Base-by-base conservation (phyloP, 2,329 filamentous ascomycete species). In the Penicillium sp. region DNA sequence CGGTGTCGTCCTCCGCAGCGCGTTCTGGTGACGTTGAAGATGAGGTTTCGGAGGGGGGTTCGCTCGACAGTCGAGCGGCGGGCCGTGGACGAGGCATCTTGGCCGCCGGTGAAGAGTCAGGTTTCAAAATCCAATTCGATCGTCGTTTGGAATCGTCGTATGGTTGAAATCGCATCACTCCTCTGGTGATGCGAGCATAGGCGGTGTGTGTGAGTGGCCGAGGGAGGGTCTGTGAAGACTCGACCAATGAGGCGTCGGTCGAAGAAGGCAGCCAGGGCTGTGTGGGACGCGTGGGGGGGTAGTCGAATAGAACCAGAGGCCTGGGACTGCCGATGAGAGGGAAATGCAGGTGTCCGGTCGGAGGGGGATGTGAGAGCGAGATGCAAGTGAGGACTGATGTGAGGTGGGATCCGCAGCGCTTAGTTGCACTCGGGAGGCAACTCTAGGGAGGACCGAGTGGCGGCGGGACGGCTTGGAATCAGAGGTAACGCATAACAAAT, bases 1-100 rank as follows among this genome's bases (percentile, higher is more conserved):
- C 91, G 54, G 89, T 94, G 69, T 96, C 91, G 68, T 94, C 88
- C 60, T 88, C 85, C 62, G 80, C 81, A 36, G 84, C 81, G 39
- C 69, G 69, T 53, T 71, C 68, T 19, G 70, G 69, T n/a, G 70
- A 73, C 25, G 65, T 68, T 16, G 68, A 68, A 2, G 63, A 63
- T 9, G 70, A 72, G 17, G 69, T 69, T 48, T 68, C 67, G 32
- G 69, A 68, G 41, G 61, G 64, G 27, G 54, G 57, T 50, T 67
- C 67, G 51, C 63, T 65, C 55, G 67, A 58, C 31, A 60, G 54
- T 28, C 67, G 65, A 57, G 58, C 53, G 21, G 55, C 44, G 41
- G 60, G 57, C 36, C 64, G 58, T 47, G 59, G 60, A 45, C 67
- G 65, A 51, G 61, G 54, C 65, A 70, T 69, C 18, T 33, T 49